Evolutionary conservation across 2,329 filamentous ascomycete genomes (phyloP).

Genomic region (Ophiostoma australiae): DNA sequence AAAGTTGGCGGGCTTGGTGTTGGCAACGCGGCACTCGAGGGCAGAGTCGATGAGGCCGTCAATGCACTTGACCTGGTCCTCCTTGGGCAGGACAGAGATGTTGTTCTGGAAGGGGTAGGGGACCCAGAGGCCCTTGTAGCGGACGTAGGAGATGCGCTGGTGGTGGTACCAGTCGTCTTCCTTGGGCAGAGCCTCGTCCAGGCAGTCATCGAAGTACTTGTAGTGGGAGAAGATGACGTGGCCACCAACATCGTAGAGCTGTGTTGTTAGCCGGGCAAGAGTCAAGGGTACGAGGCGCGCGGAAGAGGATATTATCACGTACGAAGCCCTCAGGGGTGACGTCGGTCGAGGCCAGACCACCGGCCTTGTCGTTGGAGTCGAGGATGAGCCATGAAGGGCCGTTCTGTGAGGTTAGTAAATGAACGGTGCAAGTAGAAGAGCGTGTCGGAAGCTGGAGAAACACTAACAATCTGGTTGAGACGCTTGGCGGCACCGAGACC

Average conservation of each 20-base stretch:
- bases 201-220: slow-evolving; percentile 99
- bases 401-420: slow-evolving; percentile 51
- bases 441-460: not conserved
- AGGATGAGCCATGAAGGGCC: slow-evolving; percentile 94
- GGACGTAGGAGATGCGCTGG: slow-evolving; percentile 98
- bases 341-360: slow-evolving; percentile 94
- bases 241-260: slow-evolving; percentile 98
- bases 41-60: slow-evolving; percentile 95
- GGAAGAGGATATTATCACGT: slow-evolving; percentile 45
- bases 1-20: slow-evolving; percentile 91
- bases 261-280: slow-evolving; percentile 20
- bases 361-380: slow-evolving; percentile 84
- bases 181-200: slow-evolving; percentile 92
- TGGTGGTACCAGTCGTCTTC: slow-evolving; percentile 95
- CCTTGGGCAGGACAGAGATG: slow-evolving; percentile 95
- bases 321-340: slow-evolving; percentile 95
- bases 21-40: slow-evolving; percentile 76
- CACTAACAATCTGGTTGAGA: slow-evolving; percentile 84
- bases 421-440: too few relatives aligned
- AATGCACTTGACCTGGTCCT: slow-evolving; percentile 91
- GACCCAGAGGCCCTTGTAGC: slow-evolving; percentile 94
- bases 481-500: slow-evolving; percentile 97
- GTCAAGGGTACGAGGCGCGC: not conserved
- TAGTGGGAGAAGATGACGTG: slow-evolving; percentile 99
- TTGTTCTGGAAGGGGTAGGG: slow-evolving; percentile 99